Conservation (phyloP, 495 filamentous ascomycete genomes). For the Apiosordaria backusii region DNA sequence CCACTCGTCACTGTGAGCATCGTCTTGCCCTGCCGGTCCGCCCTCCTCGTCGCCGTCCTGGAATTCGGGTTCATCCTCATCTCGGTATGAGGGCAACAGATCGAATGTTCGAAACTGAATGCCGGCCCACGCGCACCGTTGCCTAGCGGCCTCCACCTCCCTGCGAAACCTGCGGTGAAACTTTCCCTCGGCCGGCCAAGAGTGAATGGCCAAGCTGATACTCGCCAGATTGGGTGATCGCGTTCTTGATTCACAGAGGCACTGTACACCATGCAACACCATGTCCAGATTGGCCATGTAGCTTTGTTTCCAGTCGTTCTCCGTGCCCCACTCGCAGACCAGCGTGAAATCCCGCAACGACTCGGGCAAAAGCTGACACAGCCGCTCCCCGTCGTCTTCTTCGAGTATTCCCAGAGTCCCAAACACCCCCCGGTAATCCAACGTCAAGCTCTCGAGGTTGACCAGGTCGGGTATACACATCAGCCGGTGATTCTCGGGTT, state of each 20-base stretch:
- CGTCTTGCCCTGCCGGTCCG: neutral
- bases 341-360: conserved; percentile 31
- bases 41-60: conserved; percentile 14
- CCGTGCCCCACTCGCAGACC: conserved; percentile 35
- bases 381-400: conserved; percentile 34
- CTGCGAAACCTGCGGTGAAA: conserved; percentile 32
- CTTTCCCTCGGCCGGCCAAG: conserved; percentile 34
- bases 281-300: conserved; percentile 34
- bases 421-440: conserved; percentile 35
- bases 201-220: conserved; percentile 34
- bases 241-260: conserved; percentile 21
- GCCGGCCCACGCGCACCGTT: conserved; percentile 25
- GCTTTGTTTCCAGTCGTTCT: conserved; percentile 33
- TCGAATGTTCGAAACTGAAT: conserved; percentile 33
- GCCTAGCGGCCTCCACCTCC: conserved; percentile 27
- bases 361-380: conserved; percentile 29
- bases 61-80: conserved; percentile 30
- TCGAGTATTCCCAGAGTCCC: conserved; percentile 35
- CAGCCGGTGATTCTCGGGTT: conserved; percentile 36
- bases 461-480: conserved; percentile 30
- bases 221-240: conserved; percentile 20
- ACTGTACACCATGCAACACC: conserved; percentile 32
- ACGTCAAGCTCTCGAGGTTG: conserved; percentile 25
- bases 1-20: neutral
- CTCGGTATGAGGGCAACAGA: conserved; percentile 30